These are phyloP conservation scores for Leccinum aurantiacum DNA, from an alignment of 768 basidiomycete species.

Conservation along the genomic window DNA sequence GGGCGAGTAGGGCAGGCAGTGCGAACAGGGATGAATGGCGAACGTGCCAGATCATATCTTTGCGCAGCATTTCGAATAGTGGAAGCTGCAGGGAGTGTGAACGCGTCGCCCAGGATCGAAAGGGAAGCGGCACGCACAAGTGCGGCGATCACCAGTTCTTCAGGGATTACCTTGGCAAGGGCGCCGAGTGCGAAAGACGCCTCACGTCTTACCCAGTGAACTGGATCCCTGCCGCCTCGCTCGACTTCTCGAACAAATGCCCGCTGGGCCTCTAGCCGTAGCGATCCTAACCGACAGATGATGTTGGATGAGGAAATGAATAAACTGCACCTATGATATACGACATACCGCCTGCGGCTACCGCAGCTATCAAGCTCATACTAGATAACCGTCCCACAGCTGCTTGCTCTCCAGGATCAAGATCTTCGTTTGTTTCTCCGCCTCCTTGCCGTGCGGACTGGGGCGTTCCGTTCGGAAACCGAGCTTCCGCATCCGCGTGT, in stretches of 20 bases:
- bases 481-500: slow-evolving; percentile 10
- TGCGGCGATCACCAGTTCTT: slow-evolving; percentile 62
- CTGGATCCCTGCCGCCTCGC: slow-evolving; percentile 59
- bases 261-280: slow-evolving; percentile 53
- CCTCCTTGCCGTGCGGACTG: slow-evolving; percentile 17
- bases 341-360: slow-evolving; percentile 71
- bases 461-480: slow-evolving; percentile 12
- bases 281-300: slow-evolving; percentile 41
- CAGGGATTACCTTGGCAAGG: slow-evolving; percentile 83
- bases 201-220: slow-evolving; percentile 81
- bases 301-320: slow-evolving; percentile 7
- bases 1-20: slow-evolving; percentile 73
- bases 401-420: slow-evolving; percentile 61
- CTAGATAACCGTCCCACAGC: slow-evolving; percentile 84
- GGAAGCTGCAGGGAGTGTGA: slow-evolving; percentile 57
- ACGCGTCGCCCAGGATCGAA: not conserved
- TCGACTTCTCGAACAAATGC: slow-evolving; percentile 76
- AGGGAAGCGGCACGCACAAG: slow-evolving; percentile 46
- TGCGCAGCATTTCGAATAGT: slow-evolving; percentile 66
- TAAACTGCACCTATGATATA: slow-evolving; percentile 6
- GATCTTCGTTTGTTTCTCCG: slow-evolving; percentile 39
- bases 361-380: slow-evolving; percentile 90
- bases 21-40: slow-evolving; percentile 86
- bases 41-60: slow-evolving; percentile 77
- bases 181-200: slow-evolving; percentile 87